phyloP scores from a whole-genome alignment of 192 early-diverging fungal genomes.

The Podila minutissima region DNA sequence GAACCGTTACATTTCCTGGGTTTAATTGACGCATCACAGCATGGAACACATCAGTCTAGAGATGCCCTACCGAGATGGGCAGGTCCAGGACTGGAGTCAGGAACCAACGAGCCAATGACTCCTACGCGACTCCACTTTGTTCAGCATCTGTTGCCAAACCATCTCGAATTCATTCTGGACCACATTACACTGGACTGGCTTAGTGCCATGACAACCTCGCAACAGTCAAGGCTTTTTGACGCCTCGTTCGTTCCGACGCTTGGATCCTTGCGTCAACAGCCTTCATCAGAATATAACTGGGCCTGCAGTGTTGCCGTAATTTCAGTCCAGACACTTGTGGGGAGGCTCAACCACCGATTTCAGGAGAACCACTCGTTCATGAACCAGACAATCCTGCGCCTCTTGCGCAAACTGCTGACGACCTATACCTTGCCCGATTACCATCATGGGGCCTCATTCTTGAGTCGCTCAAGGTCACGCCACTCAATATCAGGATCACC shows the following conservation, averaged over 20 bases:
- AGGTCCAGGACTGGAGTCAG: slow-evolving; percentile 11
- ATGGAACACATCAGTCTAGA: neutral
- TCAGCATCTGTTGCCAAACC: slow-evolving; percentile 20
- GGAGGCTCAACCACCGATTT: slow-evolving; percentile 19
- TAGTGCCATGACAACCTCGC: slow-evolving; percentile 19
- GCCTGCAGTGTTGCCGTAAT: slow-evolving; percentile 5
- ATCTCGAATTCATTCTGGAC: slow-evolving; percentile 42
- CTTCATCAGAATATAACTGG: neutral
- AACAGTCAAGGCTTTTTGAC: slow-evolving; percentile 30
- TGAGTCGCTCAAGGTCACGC: too few species aligned
- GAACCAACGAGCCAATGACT: neutral
- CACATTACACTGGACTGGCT: slow-evolving; percentile 40
- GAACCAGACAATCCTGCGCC: slow-evolving; percentile 29
- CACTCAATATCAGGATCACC: neutral
- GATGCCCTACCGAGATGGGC: slow-evolving; percentile 8
- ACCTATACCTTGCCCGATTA: slow-evolving; percentile 17
- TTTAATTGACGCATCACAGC: neutral
- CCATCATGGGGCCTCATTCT: neutral
- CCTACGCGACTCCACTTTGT: slow-evolving; percentile 18
- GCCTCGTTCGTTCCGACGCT: slow-evolving; percentile 18
- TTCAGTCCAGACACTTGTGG: slow-evolving; percentile 28
- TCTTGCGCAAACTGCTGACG: slow-evolving; percentile 13
- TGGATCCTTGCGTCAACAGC: neutral
- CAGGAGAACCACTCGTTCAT: slow-evolving; percentile 41
- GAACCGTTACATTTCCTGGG: slow-evolving; percentile 37